Percentiles rank a stretch among this genome's conserved stretches.
These are phyloP conservation scores for Podospora conica DNA, from an alignment of 495 filamentous ascomycete genomes.

Conservation along the genomic window DNA sequence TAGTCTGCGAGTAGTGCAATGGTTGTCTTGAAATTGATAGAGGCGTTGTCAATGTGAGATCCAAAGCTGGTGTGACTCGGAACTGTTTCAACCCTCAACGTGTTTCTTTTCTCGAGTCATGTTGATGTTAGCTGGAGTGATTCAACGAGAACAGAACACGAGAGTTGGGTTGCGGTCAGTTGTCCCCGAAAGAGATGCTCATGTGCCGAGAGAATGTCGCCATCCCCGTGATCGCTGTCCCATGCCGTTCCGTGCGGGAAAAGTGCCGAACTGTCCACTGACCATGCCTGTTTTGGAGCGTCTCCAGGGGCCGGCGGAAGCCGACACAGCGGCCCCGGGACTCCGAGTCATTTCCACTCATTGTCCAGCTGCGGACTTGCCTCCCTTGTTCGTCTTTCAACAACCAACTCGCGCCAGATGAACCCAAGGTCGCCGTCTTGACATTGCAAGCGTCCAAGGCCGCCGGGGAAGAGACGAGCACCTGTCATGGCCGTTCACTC, in stretches of 20 bases:
- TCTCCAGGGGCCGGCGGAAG: background rate
- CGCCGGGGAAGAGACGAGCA: background rate
- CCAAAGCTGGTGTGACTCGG: background rate
- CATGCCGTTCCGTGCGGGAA: background rate
- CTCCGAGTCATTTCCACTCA: background rate
- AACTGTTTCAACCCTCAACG: background rate
- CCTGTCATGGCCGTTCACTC: constrained; percentile 15
- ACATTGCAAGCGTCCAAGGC: background rate
- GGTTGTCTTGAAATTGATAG: background rate
- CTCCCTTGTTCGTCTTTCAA: background rate
- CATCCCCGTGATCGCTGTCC: background rate
- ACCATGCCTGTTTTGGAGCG: background rate
- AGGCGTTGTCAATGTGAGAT: background rate
- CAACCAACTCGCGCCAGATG: background rate
- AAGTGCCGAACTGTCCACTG: background rate
- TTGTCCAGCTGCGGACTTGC: background rate
- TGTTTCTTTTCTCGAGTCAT: background rate
- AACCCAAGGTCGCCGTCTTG: background rate
- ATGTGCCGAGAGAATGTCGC: background rate
- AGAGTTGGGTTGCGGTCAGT: background rate
- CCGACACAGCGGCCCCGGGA: background rate
- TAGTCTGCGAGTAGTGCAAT: background rate
- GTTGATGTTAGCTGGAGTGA: background rate
- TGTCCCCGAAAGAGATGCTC: background rate
- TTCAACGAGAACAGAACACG: background rate